Evolutionary conservation across 2,329 filamentous ascomycete species (phyloP).

Genomic region (Diaporthe sp.): DNA sequence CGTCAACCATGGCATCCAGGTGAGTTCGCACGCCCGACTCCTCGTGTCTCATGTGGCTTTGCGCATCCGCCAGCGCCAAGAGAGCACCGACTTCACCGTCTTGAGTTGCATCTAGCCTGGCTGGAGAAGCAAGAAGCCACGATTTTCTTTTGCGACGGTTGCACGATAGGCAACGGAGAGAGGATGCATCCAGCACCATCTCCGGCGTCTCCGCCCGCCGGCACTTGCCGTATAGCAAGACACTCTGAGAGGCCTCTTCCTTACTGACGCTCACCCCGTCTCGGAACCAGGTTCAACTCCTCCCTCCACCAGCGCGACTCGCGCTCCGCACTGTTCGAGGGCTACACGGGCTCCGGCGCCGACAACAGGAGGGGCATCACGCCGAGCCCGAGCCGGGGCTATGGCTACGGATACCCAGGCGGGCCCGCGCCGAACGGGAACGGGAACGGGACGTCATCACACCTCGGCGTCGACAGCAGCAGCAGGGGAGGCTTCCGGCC

Average conservation of each 20-base stretch:
- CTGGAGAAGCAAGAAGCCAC: slow-evolving; percentile 15
- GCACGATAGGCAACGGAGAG: neutral
- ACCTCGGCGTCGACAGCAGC: slow-evolving; percentile 51
- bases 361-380: slow-evolving; percentile 58
- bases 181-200: neutral
- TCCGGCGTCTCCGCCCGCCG: neutral
- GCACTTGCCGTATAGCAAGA: neutral
- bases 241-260: neutral
- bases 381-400: slow-evolving; percentile 61
- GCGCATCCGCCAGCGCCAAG: neutral
- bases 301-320: slow-evolving; percentile 81
- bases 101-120: neutral
- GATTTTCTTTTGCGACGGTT: neutral
- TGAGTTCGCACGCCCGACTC: slow-evolving; percentile 41
- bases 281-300: slow-evolving; percentile 52
- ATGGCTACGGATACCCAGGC: slow-evolving; percentile 66
- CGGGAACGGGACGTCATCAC: slow-evolving; percentile 46
- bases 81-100: neutral
- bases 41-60: neutral
- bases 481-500: slow-evolving; percentile 63
- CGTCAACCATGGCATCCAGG: slow-evolving; percentile 46
- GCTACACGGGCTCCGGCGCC: slow-evolving; percentile 72
- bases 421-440: slow-evolving; percentile 49
- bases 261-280: neutral
- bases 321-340: slow-evolving; percentile 80